These are phyloP conservation scores for Copromyces sp. DNA, from an alignment of 495 filamentous ascomycete species.

Conservation along the genomic window DNA sequence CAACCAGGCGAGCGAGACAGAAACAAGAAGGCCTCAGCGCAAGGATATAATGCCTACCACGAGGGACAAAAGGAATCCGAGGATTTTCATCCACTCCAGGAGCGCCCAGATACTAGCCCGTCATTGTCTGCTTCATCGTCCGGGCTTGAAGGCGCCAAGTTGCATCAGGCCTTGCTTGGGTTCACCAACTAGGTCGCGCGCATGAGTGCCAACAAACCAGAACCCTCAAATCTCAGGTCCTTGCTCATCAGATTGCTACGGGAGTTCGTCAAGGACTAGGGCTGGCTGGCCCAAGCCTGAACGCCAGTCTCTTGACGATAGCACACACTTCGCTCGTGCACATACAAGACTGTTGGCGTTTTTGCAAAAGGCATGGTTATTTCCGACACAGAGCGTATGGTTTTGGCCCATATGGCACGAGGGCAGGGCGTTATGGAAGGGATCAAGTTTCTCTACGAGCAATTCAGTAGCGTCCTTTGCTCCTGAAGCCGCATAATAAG, in stretches of 20 bases:
- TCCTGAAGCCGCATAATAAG: neutral
- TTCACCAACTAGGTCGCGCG: constrained; percentile 82
- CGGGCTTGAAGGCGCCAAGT: constrained; percentile 26
- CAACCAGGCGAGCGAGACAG: neutral
- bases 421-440: neutral
- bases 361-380: constrained; percentile 48
- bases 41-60: too few relatives aligned
- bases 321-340: constrained; percentile 37
- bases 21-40: neutral
- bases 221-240: constrained; percentile 47
- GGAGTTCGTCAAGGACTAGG: constrained; percentile 67
- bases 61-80: too few relatives aligned
- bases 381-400: constrained; percentile 41
- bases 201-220: constrained; percentile 51
- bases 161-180: constrained; percentile 75
- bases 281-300: constrained; percentile 72
- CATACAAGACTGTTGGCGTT: constrained; percentile 48
- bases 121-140: constrained; percentile 1
- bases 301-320: constrained; percentile 47
- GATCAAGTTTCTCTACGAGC: neutral
- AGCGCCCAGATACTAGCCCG: constrained; percentile 19
- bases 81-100: constrained; percentile 1
- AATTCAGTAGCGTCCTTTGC: neutral
- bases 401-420: constrained; percentile 36
- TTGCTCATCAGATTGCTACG: constrained; percentile 60